A percentile compares a stretch with the other conserved stretches of the same genome.
Conservation (phyloP, 495 filamentous ascomycete genomes). For the Aspergillus conjunctus region DNA sequence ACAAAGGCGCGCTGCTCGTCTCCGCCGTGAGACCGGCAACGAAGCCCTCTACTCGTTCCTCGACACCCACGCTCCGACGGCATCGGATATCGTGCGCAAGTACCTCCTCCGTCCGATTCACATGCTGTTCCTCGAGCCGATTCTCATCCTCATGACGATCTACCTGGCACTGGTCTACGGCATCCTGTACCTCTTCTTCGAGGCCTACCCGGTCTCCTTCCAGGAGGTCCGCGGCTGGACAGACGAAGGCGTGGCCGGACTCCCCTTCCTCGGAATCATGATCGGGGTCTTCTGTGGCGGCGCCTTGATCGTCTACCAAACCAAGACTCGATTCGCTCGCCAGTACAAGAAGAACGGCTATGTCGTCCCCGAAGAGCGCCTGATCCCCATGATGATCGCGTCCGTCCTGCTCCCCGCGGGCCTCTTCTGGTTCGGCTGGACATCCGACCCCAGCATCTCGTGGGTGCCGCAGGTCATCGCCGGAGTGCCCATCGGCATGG, state of each 20-base stretch:
- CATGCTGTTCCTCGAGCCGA: conserved; percentile 63
- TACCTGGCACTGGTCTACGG: conserved; percentile 60
- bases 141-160: conserved; percentile 56
- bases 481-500: conserved; percentile 54
- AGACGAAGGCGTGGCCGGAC: conserved; percentile 46
- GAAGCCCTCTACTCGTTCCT: conserved; percentile 59
- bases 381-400: conserved; percentile 61
- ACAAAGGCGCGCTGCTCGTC: conserved; percentile 53
- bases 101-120: conserved; percentile 62
- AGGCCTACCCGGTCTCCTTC: conserved; percentile 62
- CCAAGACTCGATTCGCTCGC: conserved; percentile 54
- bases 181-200: conserved; percentile 65
- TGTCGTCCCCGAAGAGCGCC: conserved; percentile 59
- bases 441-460: conserved; percentile 41
- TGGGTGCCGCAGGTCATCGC: conserved; percentile 55
- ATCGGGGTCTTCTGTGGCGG: conserved; percentile 56
- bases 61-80: conserved; percentile 55
- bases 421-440: conserved; percentile 69
- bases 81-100: conserved; percentile 47
- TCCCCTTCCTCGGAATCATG: conserved; percentile 63
- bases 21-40: conserved; percentile 64
- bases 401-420: conserved; percentile 57
- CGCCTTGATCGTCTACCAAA: conserved; percentile 49
- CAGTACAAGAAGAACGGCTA: conserved; percentile 51
- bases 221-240: conserved; percentile 54